Base-by-base conservation (phyloP, 352 stramenopile genomes). In the Phytophthora hybrid region DNA sequence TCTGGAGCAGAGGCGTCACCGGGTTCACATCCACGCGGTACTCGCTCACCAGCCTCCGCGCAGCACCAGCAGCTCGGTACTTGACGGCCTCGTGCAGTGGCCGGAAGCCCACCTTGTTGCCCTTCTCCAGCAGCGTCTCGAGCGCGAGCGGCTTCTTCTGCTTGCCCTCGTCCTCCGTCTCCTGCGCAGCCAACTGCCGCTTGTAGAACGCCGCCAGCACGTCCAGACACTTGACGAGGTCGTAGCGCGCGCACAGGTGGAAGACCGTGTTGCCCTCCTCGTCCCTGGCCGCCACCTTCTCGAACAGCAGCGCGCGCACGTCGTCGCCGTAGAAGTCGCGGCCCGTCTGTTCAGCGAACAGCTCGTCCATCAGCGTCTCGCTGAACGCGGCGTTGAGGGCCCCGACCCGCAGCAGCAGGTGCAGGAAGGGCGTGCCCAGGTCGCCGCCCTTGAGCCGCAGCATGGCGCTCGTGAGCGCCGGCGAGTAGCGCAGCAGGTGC, bases 251-350 rank as follows among this genome's bases (percentile, higher is more conserved):
- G 49, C 88, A 94, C 16, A 94, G 71, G 66, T 95, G 88, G 59
- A 94, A 92, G n/a, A 93, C 78, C 32, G 83, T 84, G 69, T 91
- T 92, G 63, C 88, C 88, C 57, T 93, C 85, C 58, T 95, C 89
- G 74, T 95, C 88, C 47, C 77, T 82, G 1, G 74, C 75, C 29
- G 76, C 71, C 32, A 91, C 58, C 54, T 82, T 82, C 37, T 90
- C 88, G 11, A 85, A 74, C 57, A 94, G 67, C 57, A 88, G 64
- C 26, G 76, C 74, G 18, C 76, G 80, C 34, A 91, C 66, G 53
- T 91, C 84, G 6, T 74, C 63, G 1, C 67, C 56, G n/a, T 79
- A 82, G 11, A 51, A 63, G 41, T 67, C 58, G 1, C 54, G 26
- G 18, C 61, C 26, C 64, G 14, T 5, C 9, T 3, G 37, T 10